Evolutionary conservation across 345 rosid species (phyloP).

Genomic region (Euclidium syriacum): DNA sequence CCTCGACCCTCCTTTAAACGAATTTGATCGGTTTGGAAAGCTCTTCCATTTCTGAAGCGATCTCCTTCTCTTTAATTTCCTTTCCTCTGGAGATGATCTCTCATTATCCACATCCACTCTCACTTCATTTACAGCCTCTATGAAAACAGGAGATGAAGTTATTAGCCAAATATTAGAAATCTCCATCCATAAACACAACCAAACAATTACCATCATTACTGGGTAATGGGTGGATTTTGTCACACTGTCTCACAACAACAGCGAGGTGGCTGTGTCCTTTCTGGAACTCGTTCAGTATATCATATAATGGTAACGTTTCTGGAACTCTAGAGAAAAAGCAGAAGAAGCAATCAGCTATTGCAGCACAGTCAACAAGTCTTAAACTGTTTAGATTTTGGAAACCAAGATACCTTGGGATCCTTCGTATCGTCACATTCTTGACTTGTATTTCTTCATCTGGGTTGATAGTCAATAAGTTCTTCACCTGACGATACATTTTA

Average conservation of each 20-base stretch:
- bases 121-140: constrained; percentile 45
- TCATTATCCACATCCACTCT: constrained; percentile 51
- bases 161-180: not conserved
- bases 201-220: not conserved
- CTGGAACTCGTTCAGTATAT: constrained; percentile 88
- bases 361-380: not conserved
- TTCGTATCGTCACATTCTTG: constrained; percentile 68
- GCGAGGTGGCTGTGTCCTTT: constrained; percentile 99
- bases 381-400: not conserved
- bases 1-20: constrained; percentile 39
- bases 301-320: constrained; percentile 74
- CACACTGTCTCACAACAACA: constrained; percentile 54
- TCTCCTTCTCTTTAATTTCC: constrained; percentile 41
- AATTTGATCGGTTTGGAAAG: constrained; percentile 45
- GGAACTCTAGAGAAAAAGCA: constrained; percentile 40
- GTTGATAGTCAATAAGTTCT: constrained; percentile 69
- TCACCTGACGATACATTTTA: constrained; percentile 40
- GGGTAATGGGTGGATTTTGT: constrained; percentile 12
- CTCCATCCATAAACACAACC: not conserved
- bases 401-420: constrained; percentile 63
- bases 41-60: constrained; percentile 72
- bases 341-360: not conserved
- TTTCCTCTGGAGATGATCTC: constrained; percentile 33
- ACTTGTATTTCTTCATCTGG: constrained; percentile 69
- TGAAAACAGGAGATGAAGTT: not conserved